Percentiles rank a stretch among this genome's conserved stretches.
Evolutionary conservation across 2,329 filamentous ascomycete species (phyloP).

Genomic region (Fusarium sp.): DNA sequence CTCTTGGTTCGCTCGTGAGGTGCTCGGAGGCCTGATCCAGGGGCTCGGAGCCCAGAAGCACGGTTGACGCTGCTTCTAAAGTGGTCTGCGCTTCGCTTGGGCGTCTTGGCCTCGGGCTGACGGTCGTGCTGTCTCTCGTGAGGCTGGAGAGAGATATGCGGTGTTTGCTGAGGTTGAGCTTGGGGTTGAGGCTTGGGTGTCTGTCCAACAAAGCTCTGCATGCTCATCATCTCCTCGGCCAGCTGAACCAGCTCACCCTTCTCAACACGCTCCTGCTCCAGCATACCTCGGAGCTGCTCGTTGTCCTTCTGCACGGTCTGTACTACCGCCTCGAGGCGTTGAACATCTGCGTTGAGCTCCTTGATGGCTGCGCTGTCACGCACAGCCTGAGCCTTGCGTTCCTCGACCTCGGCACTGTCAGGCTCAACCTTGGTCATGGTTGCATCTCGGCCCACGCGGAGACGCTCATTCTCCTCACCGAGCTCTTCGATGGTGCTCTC

Average conservation of each 20-base stretch:
- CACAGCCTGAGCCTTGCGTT: slow-evolving; percentile 68
- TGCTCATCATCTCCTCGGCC: slow-evolving; percentile 85
- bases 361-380: slow-evolving; percentile 75
- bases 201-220: slow-evolving; percentile 64
- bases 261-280: slow-evolving; percentile 82
- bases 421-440: slow-evolving; percentile 71
- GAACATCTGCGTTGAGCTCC: slow-evolving; percentile 78
- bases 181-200: slow-evolving; percentile 35
- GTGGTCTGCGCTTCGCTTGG: slow-evolving; percentile 47
- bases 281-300: slow-evolving; percentile 70
- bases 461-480: slow-evolving; percentile 78
- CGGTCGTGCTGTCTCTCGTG: slow-evolving; percentile 36
- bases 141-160: slow-evolving; percentile 39
- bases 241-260: slow-evolving; percentile 86
- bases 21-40: slow-evolving; percentile 60
- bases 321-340: slow-evolving; percentile 80
- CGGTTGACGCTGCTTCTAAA: slow-evolving; percentile 63
- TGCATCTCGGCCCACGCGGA: slow-evolving; percentile 74
- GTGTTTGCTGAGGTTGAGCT: slow-evolving; percentile 28
- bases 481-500: slow-evolving; percentile 78
- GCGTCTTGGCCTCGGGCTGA: slow-evolving; percentile 48
- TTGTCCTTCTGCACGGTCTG: slow-evolving; percentile 78
- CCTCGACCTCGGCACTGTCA: slow-evolving; percentile 59
- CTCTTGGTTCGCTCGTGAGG: slow-evolving; percentile 61
- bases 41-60: slow-evolving; percentile 71